A percentile compares a stretch with the other conserved stretches of the same genome.
These are phyloP conservation scores for Peronospora destructor DNA, from an alignment of 352 stramenopile species.

Conservation along the genomic window DNA sequence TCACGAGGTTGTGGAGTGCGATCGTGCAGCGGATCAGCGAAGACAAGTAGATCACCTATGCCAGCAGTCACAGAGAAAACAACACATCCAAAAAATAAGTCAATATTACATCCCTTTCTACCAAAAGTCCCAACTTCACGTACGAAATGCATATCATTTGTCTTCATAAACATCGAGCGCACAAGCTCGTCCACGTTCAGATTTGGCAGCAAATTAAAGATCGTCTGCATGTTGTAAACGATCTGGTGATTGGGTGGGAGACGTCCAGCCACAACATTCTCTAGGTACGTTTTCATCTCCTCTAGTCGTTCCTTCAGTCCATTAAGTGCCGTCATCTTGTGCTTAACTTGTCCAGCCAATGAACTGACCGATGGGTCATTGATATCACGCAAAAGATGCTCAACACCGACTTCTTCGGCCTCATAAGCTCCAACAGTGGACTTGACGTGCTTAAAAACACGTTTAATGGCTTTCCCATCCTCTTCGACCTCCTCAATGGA, in stretches of 20 bases:
- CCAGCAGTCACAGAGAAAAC: constrained; percentile 2
- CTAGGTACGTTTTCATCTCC: constrained; percentile 97
- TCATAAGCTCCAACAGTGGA: constrained; percentile 93
- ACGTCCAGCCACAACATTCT: constrained; percentile 84
- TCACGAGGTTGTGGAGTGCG: constrained; percentile 97
- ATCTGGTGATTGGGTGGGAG: constrained; percentile 88
- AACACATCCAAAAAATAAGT: constrained; percentile 4
- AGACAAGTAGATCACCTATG: constrained; percentile 94
- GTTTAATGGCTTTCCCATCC: constrained; percentile 93
- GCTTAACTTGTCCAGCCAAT: constrained; percentile 96
- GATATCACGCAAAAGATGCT: constrained; percentile 98
- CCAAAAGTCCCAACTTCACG: constrained; percentile 13
- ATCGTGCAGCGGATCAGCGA: constrained; percentile 96
- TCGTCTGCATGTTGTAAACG: constrained; percentile 99
- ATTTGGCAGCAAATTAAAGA: constrained; percentile 99
- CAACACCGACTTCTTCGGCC: constrained; percentile 94
- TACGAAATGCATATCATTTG: constrained; percentile 99
- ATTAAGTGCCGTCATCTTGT: constrained; percentile 95
- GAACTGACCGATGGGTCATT: constrained; percentile 99
- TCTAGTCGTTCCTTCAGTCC: constrained; percentile 92
- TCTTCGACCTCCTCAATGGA: constrained; percentile 96
- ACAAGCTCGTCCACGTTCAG: constrained; percentile 97
- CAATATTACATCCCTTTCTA: background rate
- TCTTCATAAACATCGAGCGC: constrained; percentile 97
- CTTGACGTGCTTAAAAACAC: constrained; percentile 97